These are phyloP conservation scores for Debaryomyces robertsiae DNA, from an alignment of 1,139 yeast species.

Conservation along the genomic window DNA sequence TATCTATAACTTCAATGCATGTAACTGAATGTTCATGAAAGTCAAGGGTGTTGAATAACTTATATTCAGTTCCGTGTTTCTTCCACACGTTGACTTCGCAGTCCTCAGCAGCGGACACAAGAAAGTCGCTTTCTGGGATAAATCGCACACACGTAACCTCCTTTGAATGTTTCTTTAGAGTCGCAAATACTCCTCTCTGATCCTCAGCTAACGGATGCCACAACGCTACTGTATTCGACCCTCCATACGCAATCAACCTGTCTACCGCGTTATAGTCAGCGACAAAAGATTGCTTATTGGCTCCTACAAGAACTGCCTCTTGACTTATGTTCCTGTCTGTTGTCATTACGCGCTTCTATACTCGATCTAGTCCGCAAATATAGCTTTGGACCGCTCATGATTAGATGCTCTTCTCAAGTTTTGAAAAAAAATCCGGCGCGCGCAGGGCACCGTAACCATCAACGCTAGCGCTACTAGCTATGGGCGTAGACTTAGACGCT, in stretches of 20 bases:
- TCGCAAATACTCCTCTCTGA: conserved; percentile 50
- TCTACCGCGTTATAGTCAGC: conserved; percentile 53
- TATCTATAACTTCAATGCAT: conserved; percentile 41
- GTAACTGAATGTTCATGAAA: conserved; percentile 53
- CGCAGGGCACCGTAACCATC: conserved; percentile 7
- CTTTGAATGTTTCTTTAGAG: conserved; percentile 60
- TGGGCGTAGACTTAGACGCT: no score
- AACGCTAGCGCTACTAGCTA: no score
- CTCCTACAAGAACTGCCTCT: conserved; percentile 76
- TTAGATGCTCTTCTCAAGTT: conserved; percentile 12
- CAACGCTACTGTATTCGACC: conserved; percentile 69
- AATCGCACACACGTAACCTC: conserved; percentile 64
- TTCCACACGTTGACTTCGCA: conserved; percentile 64
- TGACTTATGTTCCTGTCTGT: conserved; percentile 19
- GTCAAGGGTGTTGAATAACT: conserved; percentile 36
- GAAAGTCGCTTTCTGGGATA: conserved; percentile 44
- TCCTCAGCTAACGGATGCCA: conserved; percentile 60
- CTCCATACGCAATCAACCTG: conserved; percentile 71
- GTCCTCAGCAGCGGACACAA: conserved; percentile 73
- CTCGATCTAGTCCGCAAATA: no score
- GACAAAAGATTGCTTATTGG: conserved; percentile 71
- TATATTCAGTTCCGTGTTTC: conserved; percentile 17
- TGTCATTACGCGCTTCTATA: conserved; percentile 1
- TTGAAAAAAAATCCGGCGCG: conserved; percentile 6
- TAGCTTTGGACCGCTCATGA: no score